A percentile compares a stretch with the other conserved stretches of the same genome.
These are phyloP conservation scores for Choiromyces venosus DNA, from an alignment of 495 filamentous ascomycete species.

Conservation along the genomic window DNA sequence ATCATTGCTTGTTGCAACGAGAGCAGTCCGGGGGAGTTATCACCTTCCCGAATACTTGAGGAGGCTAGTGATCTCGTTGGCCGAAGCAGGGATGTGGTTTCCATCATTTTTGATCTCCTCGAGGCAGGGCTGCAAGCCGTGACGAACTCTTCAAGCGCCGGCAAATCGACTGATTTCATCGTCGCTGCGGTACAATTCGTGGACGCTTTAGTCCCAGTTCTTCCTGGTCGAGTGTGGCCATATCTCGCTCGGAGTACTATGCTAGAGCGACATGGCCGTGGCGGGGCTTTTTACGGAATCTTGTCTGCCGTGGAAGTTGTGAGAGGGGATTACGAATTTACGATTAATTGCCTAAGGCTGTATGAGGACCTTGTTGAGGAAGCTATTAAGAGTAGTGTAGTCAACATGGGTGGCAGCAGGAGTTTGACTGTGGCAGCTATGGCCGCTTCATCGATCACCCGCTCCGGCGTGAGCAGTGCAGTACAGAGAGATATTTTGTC, in stretches of 20 bases:
- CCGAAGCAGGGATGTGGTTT: constrained; percentile 69
- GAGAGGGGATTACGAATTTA: constrained; percentile 67
- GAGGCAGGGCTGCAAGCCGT: constrained; percentile 58
- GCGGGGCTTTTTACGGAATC: constrained; percentile 66
- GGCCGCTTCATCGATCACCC: constrained; percentile 51
- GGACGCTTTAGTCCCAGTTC: constrained; percentile 59
- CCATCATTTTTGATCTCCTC: constrained; percentile 75
- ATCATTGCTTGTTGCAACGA: constrained; percentile 46
- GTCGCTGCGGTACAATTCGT: constrained; percentile 75
- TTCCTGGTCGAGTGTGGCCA: constrained; percentile 80
- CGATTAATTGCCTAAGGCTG: constrained; percentile 63
- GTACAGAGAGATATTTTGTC: constrained; percentile 66
- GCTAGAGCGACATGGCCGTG: constrained; percentile 64
- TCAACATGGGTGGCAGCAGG: constrained; percentile 55
- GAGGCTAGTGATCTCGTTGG: constrained; percentile 68
- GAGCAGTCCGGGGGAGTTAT: constrained; percentile 2
- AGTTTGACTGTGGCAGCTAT: constrained; percentile 31
- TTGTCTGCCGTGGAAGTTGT: constrained; percentile 70
- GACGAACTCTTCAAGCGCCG: constrained; percentile 46
- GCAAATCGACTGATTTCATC: constrained; percentile 51
- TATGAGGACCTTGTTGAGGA: constrained; percentile 73
- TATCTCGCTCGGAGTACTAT: constrained; percentile 74
- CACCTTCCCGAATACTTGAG: constrained; percentile 52
- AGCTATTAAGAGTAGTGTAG: constrained; percentile 63
- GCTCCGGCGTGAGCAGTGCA: constrained; percentile 67